Evolutionary conservation across 2,329 filamentous ascomycete species (phyloP).

Genomic region (Exophiala mesophila): DNA sequence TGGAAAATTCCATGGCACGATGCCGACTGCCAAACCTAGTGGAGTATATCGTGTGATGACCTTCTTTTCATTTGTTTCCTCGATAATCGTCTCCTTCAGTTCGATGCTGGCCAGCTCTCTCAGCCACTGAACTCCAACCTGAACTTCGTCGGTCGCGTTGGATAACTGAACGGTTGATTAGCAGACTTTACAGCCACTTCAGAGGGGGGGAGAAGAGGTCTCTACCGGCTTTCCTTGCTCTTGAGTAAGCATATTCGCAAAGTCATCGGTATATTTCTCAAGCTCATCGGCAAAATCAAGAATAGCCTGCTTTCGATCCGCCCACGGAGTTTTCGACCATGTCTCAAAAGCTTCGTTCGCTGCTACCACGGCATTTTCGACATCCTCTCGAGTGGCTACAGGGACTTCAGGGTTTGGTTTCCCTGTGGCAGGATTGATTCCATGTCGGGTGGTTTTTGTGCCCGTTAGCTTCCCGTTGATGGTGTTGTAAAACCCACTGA

Average conservation of each 20-base stretch:
- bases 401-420: slow-evolving; percentile 49
- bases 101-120: no score
- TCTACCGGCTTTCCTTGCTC: slow-evolving; percentile 40
- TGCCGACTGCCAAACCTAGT: slow-evolving; percentile 43
- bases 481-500: slow-evolving; percentile 48
- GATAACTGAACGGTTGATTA: not conserved
- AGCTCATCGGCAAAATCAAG: slow-evolving; percentile 33
- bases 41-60: slow-evolving; percentile 32
- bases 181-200: not conserved
- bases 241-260: slow-evolving; percentile 37
- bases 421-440: slow-evolving; percentile 49
- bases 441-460: slow-evolving; percentile 43
- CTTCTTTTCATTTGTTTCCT: no score
- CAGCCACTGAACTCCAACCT: no score
- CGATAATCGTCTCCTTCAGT: no score
- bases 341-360: slow-evolving; percentile 46
- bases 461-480: slow-evolving; percentile 47
- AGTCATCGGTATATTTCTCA: slow-evolving; percentile 33
- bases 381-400: slow-evolving; percentile 44
- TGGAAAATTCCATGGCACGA: slow-evolving; percentile 56
- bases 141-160: no score
- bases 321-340: slow-evolving; percentile 40
- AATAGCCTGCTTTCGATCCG: slow-evolving; percentile 33
- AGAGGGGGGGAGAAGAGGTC: not conserved
- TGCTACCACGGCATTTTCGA: slow-evolving; percentile 47